phyloP scores from a whole-genome alignment of 257 asterid species.

The Lithospermum erythrorhizon region DNA sequence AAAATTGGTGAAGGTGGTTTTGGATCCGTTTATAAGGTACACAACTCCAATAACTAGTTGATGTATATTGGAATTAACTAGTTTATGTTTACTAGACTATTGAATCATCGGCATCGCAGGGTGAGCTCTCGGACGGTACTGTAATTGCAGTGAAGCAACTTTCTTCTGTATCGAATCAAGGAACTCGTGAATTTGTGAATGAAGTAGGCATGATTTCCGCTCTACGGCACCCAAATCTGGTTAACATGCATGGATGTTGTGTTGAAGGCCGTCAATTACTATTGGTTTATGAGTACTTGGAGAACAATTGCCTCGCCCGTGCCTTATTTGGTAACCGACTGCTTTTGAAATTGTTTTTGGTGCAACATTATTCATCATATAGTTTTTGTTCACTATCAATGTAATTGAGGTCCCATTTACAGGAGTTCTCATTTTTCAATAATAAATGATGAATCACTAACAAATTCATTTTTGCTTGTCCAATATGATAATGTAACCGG shows the following conservation, averaged over 20 bases:
- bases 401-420: too few relatives aligned
- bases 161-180: conserved; percentile 4
- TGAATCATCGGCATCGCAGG: too few relatives aligned
- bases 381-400: neutral
- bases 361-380: neutral
- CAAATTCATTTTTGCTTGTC: neutral
- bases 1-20: conserved; percentile 7
- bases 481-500: too few relatives aligned
- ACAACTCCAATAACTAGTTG: neutral
- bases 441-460: too few relatives aligned
- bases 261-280: neutral
- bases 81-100: too few relatives aligned
- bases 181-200: neutral
- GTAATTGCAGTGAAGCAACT: conserved; percentile 2
- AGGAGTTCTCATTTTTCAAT: too few relatives aligned
- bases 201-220: conserved; percentile 2
- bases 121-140: neutral
- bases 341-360: neutral
- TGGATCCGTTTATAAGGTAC: conserved; percentile 6
- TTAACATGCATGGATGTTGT: neutral
- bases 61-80: too few relatives aligned
- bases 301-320: neutral
- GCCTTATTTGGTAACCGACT: neutral
- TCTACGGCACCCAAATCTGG: conserved; percentile 3
- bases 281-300: conserved; percentile 5